Base-by-base conservation (phyloP, 148 eudicot genomes). In the Dianthus caryophyllus region DNA sequence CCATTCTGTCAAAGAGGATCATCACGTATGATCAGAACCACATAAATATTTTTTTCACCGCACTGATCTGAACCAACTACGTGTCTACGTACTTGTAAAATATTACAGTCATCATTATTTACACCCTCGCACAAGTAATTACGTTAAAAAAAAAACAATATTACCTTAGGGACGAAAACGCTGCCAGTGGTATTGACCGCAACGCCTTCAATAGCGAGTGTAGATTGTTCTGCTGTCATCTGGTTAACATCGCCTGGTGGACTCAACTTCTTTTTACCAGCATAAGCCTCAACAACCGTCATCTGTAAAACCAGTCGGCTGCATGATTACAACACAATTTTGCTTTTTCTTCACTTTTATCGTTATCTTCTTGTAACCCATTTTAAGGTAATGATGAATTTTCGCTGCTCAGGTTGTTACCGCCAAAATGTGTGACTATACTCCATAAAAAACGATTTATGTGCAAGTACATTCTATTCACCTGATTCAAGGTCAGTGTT, bases 401-500 rank as follows among this genome's bases (percentile, higher is more conserved):
- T 41, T 41, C 44, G 10, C 53, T 17, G 18, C 21, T 49, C 7
- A 49, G 6, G 22, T 6, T 8, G 8, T 5, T 13, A 54, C 5
- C 2, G 6, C 15, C 5, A 39, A 39, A 39, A 14, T 12, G 0
- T 24, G 50, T 53, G 33, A 44, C 25, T 29, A 38, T 36, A 14
- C n/a, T n/a, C n/a, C n/a, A n/a, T n/a, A n/a, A n/a, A n/a, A n/a
- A n/a, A n/a, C n/a, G n/a, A n/a, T n/a, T n/a, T n/a, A n/a, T n/a
- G n/a, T n/a, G 17, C 31, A 39, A 71, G 36, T 16, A 38, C 10
- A 52, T 44, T 55, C 5, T 50, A 47, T 48, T 57, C 67, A 92
- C 98, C 91, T 92, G 86, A 77, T 89, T 92, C 72, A 92, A 69
- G 65, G 98, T 92, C 74, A 92, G 80, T 31, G 98, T 92, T 78